A percentile compares a stretch with the other conserved stretches of the same genome.
Evolutionary conservation across 1,284 basidiomycete species (phyloP).

Genomic region (Farysia itapuensis): DNA sequence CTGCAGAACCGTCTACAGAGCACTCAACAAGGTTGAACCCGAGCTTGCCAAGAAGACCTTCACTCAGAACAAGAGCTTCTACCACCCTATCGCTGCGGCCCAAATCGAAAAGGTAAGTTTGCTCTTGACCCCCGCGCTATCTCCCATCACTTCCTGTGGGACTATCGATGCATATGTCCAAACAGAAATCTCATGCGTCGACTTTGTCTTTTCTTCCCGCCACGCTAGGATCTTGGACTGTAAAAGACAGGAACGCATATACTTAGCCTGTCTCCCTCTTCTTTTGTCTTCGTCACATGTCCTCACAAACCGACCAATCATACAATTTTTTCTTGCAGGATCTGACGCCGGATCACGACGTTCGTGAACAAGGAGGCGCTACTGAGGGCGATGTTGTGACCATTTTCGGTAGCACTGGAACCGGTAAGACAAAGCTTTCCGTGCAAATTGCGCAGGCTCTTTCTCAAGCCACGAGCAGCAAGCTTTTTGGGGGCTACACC

Average conservation of each 20-base stretch:
- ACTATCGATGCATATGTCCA: too few relatives aligned
- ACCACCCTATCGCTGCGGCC: constrained; percentile 58
- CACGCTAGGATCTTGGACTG: constrained; percentile 8
- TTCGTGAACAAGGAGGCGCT: too few relatives aligned
- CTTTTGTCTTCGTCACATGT: not conserved
- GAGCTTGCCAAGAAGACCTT: constrained; percentile 69
- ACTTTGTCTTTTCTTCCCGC: not conserved
- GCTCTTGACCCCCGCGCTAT: not conserved
- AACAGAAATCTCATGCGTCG: constrained; percentile 1
- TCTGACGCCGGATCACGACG: too few relatives aligned
- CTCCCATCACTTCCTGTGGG: not conserved
- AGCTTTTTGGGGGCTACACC: constrained; percentile 2
- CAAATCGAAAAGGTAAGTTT: constrained; percentile 56
- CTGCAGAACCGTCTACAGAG: constrained; percentile 62
- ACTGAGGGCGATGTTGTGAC: constrained; percentile 67
- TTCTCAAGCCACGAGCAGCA: not conserved
- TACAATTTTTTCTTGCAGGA: too few relatives aligned
- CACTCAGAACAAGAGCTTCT: constrained; percentile 65
- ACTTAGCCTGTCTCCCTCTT: not conserved
- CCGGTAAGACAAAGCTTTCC: constrained; percentile 91
- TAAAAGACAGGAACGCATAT: not conserved
- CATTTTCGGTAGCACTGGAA: constrained; percentile 92
- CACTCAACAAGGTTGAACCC: constrained; percentile 66
- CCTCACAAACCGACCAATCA: too few relatives aligned
- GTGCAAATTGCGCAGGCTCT: constrained; percentile 76